phyloP scores from a whole-genome alignment of 345 rosid species.

The Limnanthes douglasii region DNA sequence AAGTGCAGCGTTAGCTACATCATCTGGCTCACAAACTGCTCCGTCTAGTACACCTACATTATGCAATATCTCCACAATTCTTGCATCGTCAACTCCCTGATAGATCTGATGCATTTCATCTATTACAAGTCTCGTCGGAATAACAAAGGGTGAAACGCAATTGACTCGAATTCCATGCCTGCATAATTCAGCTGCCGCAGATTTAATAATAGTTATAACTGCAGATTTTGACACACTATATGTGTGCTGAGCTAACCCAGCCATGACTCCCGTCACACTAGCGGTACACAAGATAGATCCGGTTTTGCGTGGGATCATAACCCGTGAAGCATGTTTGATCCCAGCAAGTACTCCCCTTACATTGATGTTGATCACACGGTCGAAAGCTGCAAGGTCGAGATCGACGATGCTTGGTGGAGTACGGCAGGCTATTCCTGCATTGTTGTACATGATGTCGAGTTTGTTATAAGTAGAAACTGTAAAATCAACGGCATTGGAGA shows the following conservation, averaged over 20 bases:
- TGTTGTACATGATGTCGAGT: conserved; percentile 76
- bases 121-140: conserved; percentile 50
- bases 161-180: conserved; percentile 53
- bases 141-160: conserved; percentile 66
- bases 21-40: conserved; percentile 45
- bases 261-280: conserved; percentile 54
- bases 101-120: conserved; percentile 34
- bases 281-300: conserved; percentile 71
- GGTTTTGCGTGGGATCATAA: conserved; percentile 49
- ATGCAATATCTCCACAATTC: conserved; percentile 23
- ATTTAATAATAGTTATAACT: conserved; percentile 42
- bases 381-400: conserved; percentile 53
- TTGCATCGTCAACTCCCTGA: conserved; percentile 18
- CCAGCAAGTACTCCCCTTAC: conserved; percentile 63
- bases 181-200: conserved; percentile 58
- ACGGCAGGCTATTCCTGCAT: conserved; percentile 64
- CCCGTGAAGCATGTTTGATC: conserved; percentile 66
- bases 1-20: conserved; percentile 76
- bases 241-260: conserved; percentile 59
- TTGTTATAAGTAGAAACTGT: conserved; percentile 27
- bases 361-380: conserved; percentile 46
- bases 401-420: conserved; percentile 43
- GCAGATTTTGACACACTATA: conserved; percentile 46
- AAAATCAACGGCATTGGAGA: conserved; percentile 50
- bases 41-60: conserved; percentile 32